These are phyloP conservation scores for Thoreauomyces humboldtii DNA, from an alignment of 192 early-diverging fungal genomes.

Conservation along the genomic window DNA sequence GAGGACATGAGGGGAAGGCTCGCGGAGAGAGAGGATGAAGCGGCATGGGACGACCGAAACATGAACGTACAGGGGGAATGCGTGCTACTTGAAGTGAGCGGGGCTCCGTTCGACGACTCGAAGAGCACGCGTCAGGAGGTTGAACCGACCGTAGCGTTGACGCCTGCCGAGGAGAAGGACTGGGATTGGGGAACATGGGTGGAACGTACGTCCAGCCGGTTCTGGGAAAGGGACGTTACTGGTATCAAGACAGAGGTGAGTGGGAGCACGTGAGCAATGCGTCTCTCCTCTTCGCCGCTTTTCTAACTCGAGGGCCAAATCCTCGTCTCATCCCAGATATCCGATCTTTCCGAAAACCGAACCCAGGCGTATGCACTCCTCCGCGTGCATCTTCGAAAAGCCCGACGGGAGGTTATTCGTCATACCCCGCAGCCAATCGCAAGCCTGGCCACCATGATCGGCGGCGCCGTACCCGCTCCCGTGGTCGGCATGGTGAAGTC, in stretches of 20 bases:
- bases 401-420: background rate
- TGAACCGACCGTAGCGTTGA: conserved; percentile 5
- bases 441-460: conserved; percentile 8
- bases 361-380: conserved; percentile 24
- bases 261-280: too few relatives aligned
- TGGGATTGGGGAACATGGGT: conserved; percentile 47
- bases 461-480: conserved; percentile 1
- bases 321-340: conserved; percentile 8
- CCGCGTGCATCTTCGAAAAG: background rate
- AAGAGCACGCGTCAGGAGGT: background rate
- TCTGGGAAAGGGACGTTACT: conserved; percentile 38
- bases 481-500: conserved; percentile 3
- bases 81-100: background rate
- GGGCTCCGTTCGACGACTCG: background rate
- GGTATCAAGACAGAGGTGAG: conserved; percentile 38
- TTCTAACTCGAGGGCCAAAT: background rate
- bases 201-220: conserved; percentile 26
- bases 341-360: conserved; percentile 24
- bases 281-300: too few relatives aligned
- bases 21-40: conserved; percentile 1
- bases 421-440: conserved; percentile 11
- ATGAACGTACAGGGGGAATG: background rate
- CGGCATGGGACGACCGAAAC: conserved; percentile 4
- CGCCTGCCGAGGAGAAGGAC: background rate
- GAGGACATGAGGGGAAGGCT: conserved; percentile 29